Percentiles rank a stretch among this genome's conserved stretches.
These are phyloP conservation scores for Coprinellus aureogranulatus DNA, from an alignment of 768 basidiomycete species.

Conservation along the genomic window DNA sequence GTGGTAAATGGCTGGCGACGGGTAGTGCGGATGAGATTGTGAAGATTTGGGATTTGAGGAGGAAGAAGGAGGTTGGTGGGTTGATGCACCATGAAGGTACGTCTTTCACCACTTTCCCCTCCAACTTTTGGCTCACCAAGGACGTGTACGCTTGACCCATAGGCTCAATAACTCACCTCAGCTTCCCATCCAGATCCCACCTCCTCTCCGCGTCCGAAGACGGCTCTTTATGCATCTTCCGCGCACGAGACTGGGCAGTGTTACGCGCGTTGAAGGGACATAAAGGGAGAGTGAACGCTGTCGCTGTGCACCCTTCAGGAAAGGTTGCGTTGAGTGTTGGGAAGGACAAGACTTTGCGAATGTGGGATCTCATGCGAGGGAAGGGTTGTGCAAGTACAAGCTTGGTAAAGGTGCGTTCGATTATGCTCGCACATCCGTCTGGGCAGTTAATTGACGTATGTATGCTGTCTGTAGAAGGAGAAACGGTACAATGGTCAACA, in stretches of 20 bases:
- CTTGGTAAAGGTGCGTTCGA: conserved; percentile 71
- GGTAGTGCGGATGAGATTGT: conserved; percentile 96
- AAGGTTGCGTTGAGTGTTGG: conserved; percentile 91
- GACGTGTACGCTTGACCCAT: too few relatives aligned
- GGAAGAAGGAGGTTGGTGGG: conserved; percentile 91
- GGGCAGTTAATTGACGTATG: background rate
- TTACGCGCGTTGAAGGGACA: conserved; percentile 88
- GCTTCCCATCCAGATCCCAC: conserved; percentile 86
- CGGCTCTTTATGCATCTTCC: conserved; percentile 85
- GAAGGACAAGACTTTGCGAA: conserved; percentile 81
- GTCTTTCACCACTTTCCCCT: too few relatives aligned
- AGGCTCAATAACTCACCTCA: conserved; percentile 91
- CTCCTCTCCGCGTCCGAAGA: conserved; percentile 92
- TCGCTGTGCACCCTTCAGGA: conserved; percentile 90
- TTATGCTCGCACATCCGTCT: background rate
- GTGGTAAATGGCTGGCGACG: conserved; percentile 95
- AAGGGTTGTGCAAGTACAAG: conserved; percentile 87
- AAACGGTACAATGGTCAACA: conserved; percentile 85
- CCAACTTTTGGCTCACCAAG: too few relatives aligned
- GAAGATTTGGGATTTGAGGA: conserved; percentile 92
- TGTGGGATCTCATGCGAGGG: conserved; percentile 99
- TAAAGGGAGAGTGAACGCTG: conserved; percentile 85
- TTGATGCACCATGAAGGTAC: conserved; percentile 93
- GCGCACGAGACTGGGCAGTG: conserved; percentile 91
- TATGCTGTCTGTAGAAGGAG: conserved; percentile 74